Evolutionary conservation across 2,329 filamentous ascomycete genomes (phyloP), one percentile per base, ranked within the genome.

Genomic region (Penicillium sp.): DNA sequence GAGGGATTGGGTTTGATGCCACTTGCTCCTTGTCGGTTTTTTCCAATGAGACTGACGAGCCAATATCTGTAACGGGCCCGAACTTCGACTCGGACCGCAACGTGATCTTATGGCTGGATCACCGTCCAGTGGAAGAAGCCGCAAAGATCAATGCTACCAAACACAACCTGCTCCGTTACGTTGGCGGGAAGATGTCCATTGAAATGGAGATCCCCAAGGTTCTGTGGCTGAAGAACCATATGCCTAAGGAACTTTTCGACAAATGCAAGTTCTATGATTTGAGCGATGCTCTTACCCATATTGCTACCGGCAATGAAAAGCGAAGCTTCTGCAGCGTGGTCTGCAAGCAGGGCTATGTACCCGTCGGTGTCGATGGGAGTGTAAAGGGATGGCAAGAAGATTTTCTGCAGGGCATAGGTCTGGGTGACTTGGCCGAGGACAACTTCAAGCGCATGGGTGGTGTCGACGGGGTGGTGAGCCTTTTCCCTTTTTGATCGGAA

Each of bases 121-220:
- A 99, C 72, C 84, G 93, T 33, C 89, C 93, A 0, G 82, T 93
- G 12, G 82, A 88, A 53, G 93, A 99, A 78, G 95, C 92, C 0
- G 85, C 88, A 55, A 87, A 88, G 74, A 95, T 99, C 75, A 99
- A 99, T 70, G 83, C 83, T 46, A 97, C 93, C 2, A 80, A 85
- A 45, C 93, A 99, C 77, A 93, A 95, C 70, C 78, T 99, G 46
- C 82, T 99, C 51, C 87, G 90, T 64, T 99, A 99, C 67, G 93
- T 99, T 14, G 93, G 93, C 60, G 93, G 93, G 56, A 92, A 87
- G 69, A 99, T 99, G 93, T 95, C 89, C 68, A 92, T 96, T 58
- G 93, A 99, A 77, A 99, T 99, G 93, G 93, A 99, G 71, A 95
- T 99, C 48, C 93, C 93, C 56, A 99, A 99, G 75, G 89, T 96